phyloP scores from a whole-genome alignment of 768 basidiomycete genomes.

The Favolaschia claudopus region DNA sequence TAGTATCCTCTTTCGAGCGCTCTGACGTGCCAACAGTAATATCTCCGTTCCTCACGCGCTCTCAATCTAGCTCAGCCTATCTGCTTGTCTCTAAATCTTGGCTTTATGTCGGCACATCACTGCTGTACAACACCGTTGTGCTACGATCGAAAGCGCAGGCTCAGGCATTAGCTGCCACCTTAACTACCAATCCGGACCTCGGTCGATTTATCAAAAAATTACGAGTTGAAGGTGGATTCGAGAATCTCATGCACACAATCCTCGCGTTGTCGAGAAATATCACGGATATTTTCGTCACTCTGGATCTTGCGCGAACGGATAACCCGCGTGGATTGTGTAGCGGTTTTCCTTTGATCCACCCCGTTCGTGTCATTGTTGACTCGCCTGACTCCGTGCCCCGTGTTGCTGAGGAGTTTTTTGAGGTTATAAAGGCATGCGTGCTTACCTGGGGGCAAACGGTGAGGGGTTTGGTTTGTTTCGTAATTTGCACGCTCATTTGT shows the following conservation, averaged over 20 bases:
- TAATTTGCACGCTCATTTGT: too few relatives aligned
- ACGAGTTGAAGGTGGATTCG: conserved; percentile 8
- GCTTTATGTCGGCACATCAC: conserved; percentile 4
- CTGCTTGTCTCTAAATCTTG: background rate
- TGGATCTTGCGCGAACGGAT: background rate
- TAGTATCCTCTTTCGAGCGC: too few relatives aligned
- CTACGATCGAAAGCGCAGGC: conserved; percentile 7
- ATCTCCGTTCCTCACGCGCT: background rate
- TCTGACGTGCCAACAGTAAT: background rate
- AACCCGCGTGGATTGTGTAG: background rate
- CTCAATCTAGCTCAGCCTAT: background rate
- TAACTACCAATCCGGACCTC: background rate
- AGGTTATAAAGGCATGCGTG: too few relatives aligned
- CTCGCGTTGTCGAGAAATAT: background rate
- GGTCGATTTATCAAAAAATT: conserved; percentile 7
- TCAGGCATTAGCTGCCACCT: background rate
- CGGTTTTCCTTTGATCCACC: background rate
- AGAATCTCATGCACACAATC: background rate
- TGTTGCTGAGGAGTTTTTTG: too few relatives aligned
- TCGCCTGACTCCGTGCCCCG: too few relatives aligned
- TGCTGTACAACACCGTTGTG: conserved; percentile 1
- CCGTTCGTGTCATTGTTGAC: background rate
- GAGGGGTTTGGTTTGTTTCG: too few relatives aligned
- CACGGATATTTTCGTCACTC: background rate
- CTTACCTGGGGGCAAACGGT: too few relatives aligned